Base-by-base conservation (phyloP, 768 basidiomycete genomes). In the Collybia mongolica region DNA sequence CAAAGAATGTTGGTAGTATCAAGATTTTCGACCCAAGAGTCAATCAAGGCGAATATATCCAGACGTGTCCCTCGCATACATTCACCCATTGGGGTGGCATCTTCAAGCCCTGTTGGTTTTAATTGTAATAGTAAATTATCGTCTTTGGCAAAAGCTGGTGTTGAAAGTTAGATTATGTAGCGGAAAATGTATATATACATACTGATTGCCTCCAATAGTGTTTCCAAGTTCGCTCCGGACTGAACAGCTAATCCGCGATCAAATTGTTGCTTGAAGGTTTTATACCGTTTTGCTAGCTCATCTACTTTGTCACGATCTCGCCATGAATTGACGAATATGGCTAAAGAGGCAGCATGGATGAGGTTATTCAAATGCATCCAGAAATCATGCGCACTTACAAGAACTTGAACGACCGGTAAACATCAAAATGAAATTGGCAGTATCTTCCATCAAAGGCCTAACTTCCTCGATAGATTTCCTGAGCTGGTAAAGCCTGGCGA, bases 11-110 rank as follows among this genome's bases (percentile, higher is more conserved):
- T 61, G 11, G 48, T 54, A 7, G 54, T 58, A 0, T 67, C 64
- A 1, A 63, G 70, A 2, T 71, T 66, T n/a, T 71, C 72, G 7
- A 73, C 71, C 38, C 58, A 67, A 1, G 24, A 12, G 22, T 59
- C 43, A 24, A 64, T 52, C 28, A 45, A 23, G n/a, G 18, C 19
- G 14, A 64, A 49, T 9, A 62, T 42, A 2, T 37, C 38, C 29
- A 55, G 19, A 14, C 63, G 59, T 2, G 63, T 64, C 35, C 55
- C 59, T 12, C 39, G 22, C 42, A 43, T 43, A 26, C 42, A 43
- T 26, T 14, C 42, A 7, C 28, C 42, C 23, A 24, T 28, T 22
- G 23, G 42, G 24, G 42, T n/a, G 9, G 24, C 42, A 26, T 17
- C 24, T n/a, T 17, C 42, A 43, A 43, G 12, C 2, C 49, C 56